phyloP scores from a whole-genome alignment of 257 asterid species.

The Solanum chilense region DNA sequence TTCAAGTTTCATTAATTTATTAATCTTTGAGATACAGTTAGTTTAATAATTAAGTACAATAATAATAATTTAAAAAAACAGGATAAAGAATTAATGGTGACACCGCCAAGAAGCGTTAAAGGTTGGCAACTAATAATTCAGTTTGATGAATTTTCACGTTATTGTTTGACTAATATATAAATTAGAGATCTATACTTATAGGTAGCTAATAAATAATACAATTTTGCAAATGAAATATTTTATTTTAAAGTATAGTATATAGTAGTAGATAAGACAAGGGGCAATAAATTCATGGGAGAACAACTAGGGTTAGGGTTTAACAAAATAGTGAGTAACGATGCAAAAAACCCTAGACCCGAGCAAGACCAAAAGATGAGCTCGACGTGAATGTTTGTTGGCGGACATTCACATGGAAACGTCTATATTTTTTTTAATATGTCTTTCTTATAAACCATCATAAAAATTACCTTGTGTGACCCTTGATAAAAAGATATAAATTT shows the following conservation, averaged over 20 bases:
- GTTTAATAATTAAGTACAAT: neutral
- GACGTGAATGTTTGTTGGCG: conserved; percentile 93
- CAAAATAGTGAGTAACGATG: conserved; percentile 30
- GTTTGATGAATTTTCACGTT: conserved; percentile 29
- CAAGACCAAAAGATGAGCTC: conserved; percentile 45
- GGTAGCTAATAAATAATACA: neutral
- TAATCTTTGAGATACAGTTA: neutral
- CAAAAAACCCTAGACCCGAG: conserved; percentile 42
- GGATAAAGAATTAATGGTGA: conserved; percentile 9
- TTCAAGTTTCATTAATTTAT: neutral
- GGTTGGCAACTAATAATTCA: conserved; percentile 14
- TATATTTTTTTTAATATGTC: neutral
- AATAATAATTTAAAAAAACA: neutral
- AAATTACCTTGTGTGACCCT: neutral
- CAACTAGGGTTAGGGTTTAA: conserved; percentile 59
- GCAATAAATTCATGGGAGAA: conserved; percentile 54
- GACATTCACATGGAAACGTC: conserved; percentile 55
- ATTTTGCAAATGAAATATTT: neutral
- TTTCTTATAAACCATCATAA: neutral
- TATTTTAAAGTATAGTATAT: neutral
- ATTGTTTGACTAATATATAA: conserved; percentile 27
- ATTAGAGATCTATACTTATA: neutral
- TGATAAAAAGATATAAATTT: neutral
- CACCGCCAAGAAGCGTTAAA: conserved; percentile 56
- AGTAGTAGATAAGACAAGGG: conserved; percentile 20